phyloP scores from a whole-genome alignment of 192 early-diverging fungal genomes.

The Gryganskiella cystojenkinii region DNA sequence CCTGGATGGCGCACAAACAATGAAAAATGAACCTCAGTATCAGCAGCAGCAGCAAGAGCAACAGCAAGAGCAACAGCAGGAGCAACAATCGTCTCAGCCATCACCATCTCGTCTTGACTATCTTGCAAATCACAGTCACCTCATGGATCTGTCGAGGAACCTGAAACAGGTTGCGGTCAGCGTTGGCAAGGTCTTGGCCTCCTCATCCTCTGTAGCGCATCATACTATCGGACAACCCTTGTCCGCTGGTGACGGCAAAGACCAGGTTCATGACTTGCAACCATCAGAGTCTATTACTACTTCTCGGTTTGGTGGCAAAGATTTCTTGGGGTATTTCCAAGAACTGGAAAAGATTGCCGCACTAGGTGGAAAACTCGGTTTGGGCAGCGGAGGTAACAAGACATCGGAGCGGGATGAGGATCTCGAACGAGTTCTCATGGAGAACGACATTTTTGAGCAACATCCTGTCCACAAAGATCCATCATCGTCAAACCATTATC shows the following conservation, averaged over 20 bases:
- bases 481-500: no score
- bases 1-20: background rate
- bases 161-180: constrained; percentile 44
- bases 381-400: no score
- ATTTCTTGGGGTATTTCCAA: constrained; percentile 40
- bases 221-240: background rate
- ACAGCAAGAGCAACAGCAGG: background rate
- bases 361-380: constrained; percentile 27
- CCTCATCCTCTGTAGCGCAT: background rate
- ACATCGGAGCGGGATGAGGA: background rate
- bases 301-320: constrained; percentile 29
- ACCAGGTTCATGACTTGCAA: no score
- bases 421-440: background rate
- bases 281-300: no score
- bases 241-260: background rate
- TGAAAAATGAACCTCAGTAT: background rate
- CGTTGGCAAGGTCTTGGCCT: constrained; percentile 40
- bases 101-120: background rate
- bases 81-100: background rate
- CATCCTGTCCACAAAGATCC: no score
- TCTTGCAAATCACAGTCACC: no score
- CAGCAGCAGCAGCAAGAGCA: background rate
- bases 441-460: background rate
- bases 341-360: constrained; percentile 49
- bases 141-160: constrained; percentile 22